Evolutionary conservation across 495 filamentous ascomycete species (phyloP), one percentile per base, ranked within the genome.

Genomic region (Penicillium longicatenatum): DNA sequence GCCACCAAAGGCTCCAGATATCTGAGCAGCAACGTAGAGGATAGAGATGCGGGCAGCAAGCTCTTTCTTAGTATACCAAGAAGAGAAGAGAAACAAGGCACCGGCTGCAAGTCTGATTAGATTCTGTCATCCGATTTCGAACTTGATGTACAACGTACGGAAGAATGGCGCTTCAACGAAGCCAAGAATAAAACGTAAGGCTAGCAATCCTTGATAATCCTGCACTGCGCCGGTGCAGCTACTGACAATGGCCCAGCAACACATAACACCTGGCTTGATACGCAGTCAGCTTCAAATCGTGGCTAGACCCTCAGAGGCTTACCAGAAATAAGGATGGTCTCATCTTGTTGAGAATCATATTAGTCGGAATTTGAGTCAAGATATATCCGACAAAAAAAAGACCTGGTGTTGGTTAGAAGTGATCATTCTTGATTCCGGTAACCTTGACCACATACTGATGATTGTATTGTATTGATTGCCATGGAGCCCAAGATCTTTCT

Each of bases 1-100:
- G 0, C 81, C 80, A 10, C 79, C 79, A 65, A 85, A 86, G 1
- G 83, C 82, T 7, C 82, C 82, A 52, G 70, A 76, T 21, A 83
- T 68, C 19, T 78, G 78, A 8, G 83, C 78, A 16, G 77, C 81
- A 52, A 78, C 80, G 62, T 84, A 84, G 60, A 86, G 85, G 33
- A 83, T 70, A 17, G 76, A 74, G 35, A 75, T 82, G 11, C 80
- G 70, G 9, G 77, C 62, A 17, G 69, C 71, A 8, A 82, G 68
- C 57, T 82, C 79, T 54, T 73, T 70, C 39, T 70, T 69, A 6
- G 79, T 81, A 57, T 82, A 83, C 78, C 76, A 82, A 19, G 71
- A 70, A 10, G 74, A 78, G 12, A 81, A 70, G 48, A 73, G 78
- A 58, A 75, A 79, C 17, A 79, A 58, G 9, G 54, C 54, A n/a